Percentiles rank a stretch among this genome's conserved stretches.
These are phyloP conservation scores for Dichotomocladium elegans DNA, from an alignment of 371 early-diverging fungal species.

Conservation along the genomic window DNA sequence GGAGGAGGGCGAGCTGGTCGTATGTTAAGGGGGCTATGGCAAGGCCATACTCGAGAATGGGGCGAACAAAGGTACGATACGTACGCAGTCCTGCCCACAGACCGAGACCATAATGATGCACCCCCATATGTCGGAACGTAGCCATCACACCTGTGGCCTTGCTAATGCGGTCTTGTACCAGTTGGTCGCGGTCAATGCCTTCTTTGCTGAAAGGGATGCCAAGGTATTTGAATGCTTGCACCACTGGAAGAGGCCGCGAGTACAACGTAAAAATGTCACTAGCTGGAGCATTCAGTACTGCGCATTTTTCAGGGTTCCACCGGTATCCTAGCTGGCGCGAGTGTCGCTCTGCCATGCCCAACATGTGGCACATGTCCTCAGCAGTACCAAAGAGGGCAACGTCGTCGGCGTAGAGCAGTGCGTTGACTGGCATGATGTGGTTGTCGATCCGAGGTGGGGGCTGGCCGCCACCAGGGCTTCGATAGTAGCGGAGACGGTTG, in stretches of 20 bases:
- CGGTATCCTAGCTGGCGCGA: too few species aligned
- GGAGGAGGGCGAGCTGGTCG: neutral
- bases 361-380: too few species aligned
- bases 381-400: too few species aligned
- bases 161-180: neutral
- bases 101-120: conserved; percentile 5
- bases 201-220: conserved; percentile 1
- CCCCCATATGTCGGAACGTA: neutral
- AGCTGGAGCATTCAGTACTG: too few species aligned
- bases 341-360: too few species aligned
- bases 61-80: conserved; percentile 2
- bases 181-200: neutral
- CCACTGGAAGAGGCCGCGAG: neutral
- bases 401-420: too few species aligned
- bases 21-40: conserved; percentile 3
- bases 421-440: too few species aligned
- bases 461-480: too few species aligned
- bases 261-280: too few species aligned
- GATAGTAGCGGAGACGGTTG: too few species aligned
- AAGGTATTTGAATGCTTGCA: neutral
- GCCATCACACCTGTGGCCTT: neutral
- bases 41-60: conserved; percentile 6
- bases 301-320: too few species aligned
- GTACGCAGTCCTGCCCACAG: neutral
- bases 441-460: too few species aligned